Base-by-base conservation (phyloP, 75 land plant species). In the Adiantum capillusveneris region DNA sequence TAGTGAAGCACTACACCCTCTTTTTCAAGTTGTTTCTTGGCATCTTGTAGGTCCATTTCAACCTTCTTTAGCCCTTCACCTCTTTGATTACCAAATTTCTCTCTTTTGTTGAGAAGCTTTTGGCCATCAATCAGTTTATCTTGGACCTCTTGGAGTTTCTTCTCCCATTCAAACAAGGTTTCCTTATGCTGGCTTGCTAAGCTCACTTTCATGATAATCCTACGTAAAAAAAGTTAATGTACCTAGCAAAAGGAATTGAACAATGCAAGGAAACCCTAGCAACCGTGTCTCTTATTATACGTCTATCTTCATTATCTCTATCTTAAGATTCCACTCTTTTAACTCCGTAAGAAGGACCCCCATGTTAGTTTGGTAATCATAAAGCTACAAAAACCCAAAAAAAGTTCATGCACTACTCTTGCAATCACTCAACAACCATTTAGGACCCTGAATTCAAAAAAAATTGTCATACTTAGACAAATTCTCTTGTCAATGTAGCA, bases 341-440 rank as follows among this genome's bases (percentile, higher is more conserved):
- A 64, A 79, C 69, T 94, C 91, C 48, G 90, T 31, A 11, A 94
- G 65, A 19, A 94, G 75, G 57, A 94, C 75, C 2, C 98, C 98
- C 98, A 94, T 94, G 6, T 94, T 79, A 69, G 84, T 74, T 57
- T 94, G 98, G 46, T 81, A 84, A 26, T 90, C 96, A 70, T 83
- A 81, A 0, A 88, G 50, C 98, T 94, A 70, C 66, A 60, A 5
- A 9, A 34, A 34, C 37, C 3, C 37, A 34, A 9, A 34, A 34
- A 9, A 34, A 34, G 3, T n/a, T n/a, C n/a, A n/a, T n/a, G n/a
- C n/a, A n/a, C n/a, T n/a, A n/a, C n/a, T n/a, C n/a, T n/a, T n/a
- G n/a, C n/a, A n/a, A n/a, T n/a, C n/a, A n/a, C n/a, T n/a, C n/a
- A n/a, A n/a, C n/a, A n/a, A n/a, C n/a, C n/a, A n/a, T n/a, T n/a